Percentiles rank a stretch among this genome's conserved stretches.
Evolutionary conservation across 768 basidiomycete species (phyloP).

Genomic region (Nidula microcarpa): DNA sequence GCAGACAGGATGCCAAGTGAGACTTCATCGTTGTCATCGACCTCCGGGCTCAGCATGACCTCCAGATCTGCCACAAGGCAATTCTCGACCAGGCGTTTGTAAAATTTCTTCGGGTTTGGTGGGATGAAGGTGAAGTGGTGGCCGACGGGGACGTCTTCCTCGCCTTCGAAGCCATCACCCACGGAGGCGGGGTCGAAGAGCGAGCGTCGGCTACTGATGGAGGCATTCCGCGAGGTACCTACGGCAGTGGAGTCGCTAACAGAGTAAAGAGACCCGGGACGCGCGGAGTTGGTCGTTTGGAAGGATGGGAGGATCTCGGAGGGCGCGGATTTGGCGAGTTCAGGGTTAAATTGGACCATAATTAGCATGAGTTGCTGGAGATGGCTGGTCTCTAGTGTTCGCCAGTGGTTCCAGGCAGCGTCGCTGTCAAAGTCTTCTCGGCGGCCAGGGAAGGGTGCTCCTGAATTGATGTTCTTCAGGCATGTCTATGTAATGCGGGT

Average conservation of each 20-base stretch:
- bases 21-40: slow-evolving; percentile 95
- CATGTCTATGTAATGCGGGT: slow-evolving; percentile 54
- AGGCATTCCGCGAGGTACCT: slow-evolving; percentile 47
- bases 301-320: slow-evolving; percentile 45
- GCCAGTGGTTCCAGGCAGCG: slow-evolving; percentile 83
- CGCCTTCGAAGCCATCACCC: slow-evolving; percentile 40
- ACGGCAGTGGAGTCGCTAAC: slow-evolving; percentile 24
- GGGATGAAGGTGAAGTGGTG: slow-evolving; percentile 90
- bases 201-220: slow-evolving; percentile 69
- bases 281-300: slow-evolving; percentile 40
- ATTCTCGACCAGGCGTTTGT: slow-evolving; percentile 77
- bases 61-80: slow-evolving; percentile 86
- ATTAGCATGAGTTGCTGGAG: slow-evolving; percentile 86
- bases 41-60: slow-evolving; percentile 83
- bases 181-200: slow-evolving; percentile 32
- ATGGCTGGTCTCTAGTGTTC: slow-evolving; percentile 73
- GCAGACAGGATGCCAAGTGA: slow-evolving; percentile 86
- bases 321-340: slow-evolving; percentile 76
- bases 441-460: slow-evolving; percentile 78
- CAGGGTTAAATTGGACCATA: slow-evolving; percentile 84
- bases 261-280: slow-evolving; percentile 60
- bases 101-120: slow-evolving; percentile 80
- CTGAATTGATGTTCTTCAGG: slow-evolving; percentile 87
- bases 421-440: slow-evolving; percentile 85
- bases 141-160: slow-evolving; percentile 70